Evolutionary conservation across 768 basidiomycete genomes (phyloP), one percentile per base, ranked within the genome.

Genomic region (Antrodiella citrinella): DNA sequence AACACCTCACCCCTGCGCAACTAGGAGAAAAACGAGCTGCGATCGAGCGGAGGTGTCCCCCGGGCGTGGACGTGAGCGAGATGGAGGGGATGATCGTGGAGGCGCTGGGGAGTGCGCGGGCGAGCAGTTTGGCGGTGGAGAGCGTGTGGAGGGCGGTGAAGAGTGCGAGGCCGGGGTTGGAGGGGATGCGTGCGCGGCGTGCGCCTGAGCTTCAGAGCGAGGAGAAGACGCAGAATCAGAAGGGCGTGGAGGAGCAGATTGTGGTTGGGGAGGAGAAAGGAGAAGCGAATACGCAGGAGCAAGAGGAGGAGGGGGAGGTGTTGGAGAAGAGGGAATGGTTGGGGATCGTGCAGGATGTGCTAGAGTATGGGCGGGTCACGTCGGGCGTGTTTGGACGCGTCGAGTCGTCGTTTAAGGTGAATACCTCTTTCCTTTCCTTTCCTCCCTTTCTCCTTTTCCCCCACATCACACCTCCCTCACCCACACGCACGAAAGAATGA

Each of bases 381-480:
- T 73, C 71, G 51, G 83, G 82, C 2, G 76, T 88, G 51, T 88
- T 88, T 60, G 84, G 80, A 22, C 82, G 82, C 59, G 83, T 87
- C 26, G 80, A 84, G 55, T 9, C 9, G 5, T 18, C n/a, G 15
- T 43, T 43, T 47, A 78, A 76, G 69, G 80, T 80, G 46, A 21
- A 73, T 67, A 19, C 43, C 19, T 53, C 48, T 44, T 40, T 52
- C 20, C 25, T 57, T 19, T 51, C 44, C 26, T 24, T 44, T 19
- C 30, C 44, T 41, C 22, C 39, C 25, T 47, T 42, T 53, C 49
- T 18, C 9, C 42, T 38, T 38, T 45, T 22, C 35, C 1, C 46
- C 30, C 10, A 20, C 38, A n/a, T 45, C 26, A 20, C 35, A 3
- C 45, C 7, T 20, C 41, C 18, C 35, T 38, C 35, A 38, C 35